These are phyloP conservation scores for Sporodiniella umbellata DNA, from an alignment of 371 early-diverging fungal genomes.

Conservation along the genomic window DNA sequence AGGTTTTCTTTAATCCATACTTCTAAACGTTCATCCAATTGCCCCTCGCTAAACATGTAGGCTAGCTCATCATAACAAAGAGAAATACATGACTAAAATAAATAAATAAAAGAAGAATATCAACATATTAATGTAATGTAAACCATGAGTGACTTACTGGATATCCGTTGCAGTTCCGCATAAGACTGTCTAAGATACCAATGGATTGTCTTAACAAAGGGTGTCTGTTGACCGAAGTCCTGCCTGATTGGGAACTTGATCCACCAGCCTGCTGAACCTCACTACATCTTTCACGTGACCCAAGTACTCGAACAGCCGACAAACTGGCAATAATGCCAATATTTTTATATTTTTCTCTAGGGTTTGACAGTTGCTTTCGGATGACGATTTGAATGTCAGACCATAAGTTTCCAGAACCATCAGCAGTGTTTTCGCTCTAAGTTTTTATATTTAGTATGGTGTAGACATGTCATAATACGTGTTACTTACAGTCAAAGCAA, in stretches of 20 bases:
- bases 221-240: slow-evolving; percentile 16
- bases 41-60: slow-evolving; percentile 46
- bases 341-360: slow-evolving; percentile 65
- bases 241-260: slow-evolving; percentile 19
- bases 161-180: slow-evolving; percentile 43
- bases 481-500: slow-evolving; percentile 57
- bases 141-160: slow-evolving; percentile 31
- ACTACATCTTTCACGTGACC: slow-evolving; percentile 32
- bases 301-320: slow-evolving; percentile 67
- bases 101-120: not conserved
- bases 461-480: too few relatives aligned
- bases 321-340: slow-evolving; percentile 77
- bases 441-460: not conserved
- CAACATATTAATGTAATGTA: not conserved
- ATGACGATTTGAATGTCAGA: slow-evolving; percentile 75
- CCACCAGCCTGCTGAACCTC: slow-evolving; percentile 5
- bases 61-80: slow-evolving; percentile 76
- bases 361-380: slow-evolving; percentile 79
- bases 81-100: slow-evolving; percentile 56
- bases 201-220: slow-evolving; percentile 46
- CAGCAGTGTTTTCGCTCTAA: slow-evolving; percentile 16
- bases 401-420: slow-evolving; percentile 38
- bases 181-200: slow-evolving; percentile 41
- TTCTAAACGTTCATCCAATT: slow-evolving; percentile 56
- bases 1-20: slow-evolving; percentile 71